Evolutionary conservation across 768 basidiomycete species (phyloP), one percentile per base, ranked within the genome.

Genomic region (Polyporus arcularius): DNA sequence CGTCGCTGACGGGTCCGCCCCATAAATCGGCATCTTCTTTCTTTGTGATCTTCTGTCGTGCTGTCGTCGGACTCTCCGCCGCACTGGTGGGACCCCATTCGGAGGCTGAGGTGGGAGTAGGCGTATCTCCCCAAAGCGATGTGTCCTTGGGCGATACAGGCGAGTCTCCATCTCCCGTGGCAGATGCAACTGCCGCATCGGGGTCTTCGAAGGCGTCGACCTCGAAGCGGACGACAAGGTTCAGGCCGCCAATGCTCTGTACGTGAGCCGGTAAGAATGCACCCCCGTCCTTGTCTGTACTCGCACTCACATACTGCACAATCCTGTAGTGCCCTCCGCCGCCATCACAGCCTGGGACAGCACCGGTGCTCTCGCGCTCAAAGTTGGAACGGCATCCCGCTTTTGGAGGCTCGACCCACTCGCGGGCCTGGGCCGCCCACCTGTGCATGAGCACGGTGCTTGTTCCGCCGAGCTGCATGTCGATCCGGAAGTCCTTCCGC

Each of bases 361-460:
- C 15, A 42, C 43, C 15, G 43, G 67, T 64, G 48, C 51, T 60
- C 39, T 57, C 62, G 8, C 55, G 62, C 35, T 88, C 82, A 65
- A 89, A 93, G 59, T 82, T 84, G 11, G 62, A 46, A 14, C 61
- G 56, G 26, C 57, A 62, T 9, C 61, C 61, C 8, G 46, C 57
- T 31, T 58, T 62, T 21, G 61, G 61, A 4, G 61, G 61, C 12
- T 26, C 35, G 53, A 58, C 41, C 38, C 26, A 21, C 15, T 74
- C 65, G 2, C 55, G 62, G 66, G 10, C 72, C 59, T 55, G 71
- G 68, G 52, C 79, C 78, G 82, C 87, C 88, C 73, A 76, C 0
- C 90, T 76, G 57, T 83, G 84, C 66, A 91, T 74, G 21, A 92
- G 66, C 15, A 89, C 74, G 0, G 90, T 90, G 53, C 74, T 76